phyloP scores from a whole-genome alignment of 495 filamentous ascomycete genomes.

The Aspergillus conjunctus region DNA sequence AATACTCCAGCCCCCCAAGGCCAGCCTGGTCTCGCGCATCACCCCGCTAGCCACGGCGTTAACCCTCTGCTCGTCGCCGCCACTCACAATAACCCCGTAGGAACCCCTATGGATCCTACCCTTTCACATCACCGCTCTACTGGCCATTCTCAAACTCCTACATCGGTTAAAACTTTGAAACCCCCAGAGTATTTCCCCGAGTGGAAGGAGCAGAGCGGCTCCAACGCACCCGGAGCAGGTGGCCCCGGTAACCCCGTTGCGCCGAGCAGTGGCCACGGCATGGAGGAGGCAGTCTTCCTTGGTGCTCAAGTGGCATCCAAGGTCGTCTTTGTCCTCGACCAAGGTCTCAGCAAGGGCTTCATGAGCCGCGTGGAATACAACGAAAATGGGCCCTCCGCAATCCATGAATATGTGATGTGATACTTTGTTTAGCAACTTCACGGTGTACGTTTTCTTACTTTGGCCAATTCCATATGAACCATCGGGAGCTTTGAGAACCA shows the following conservation, averaged over 20 bases:
- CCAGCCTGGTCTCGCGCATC: constrained; percentile 43
- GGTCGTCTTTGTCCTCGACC: constrained; percentile 72
- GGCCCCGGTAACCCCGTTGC: constrained; percentile 29
- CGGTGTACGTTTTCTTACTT: constrained; percentile 9
- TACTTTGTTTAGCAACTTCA: neutral
- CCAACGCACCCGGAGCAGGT: constrained; percentile 42
- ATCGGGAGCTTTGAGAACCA: constrained; percentile 1
- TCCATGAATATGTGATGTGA: constrained; percentile 57
- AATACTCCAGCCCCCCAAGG: constrained; percentile 79
- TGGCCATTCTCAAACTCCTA: constrained; percentile 85
- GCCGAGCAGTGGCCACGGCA: constrained; percentile 38
- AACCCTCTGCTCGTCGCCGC: constrained; percentile 93
- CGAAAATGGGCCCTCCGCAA: constrained; percentile 70
- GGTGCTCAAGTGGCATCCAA: constrained; percentile 78
- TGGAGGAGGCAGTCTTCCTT: constrained; percentile 77
- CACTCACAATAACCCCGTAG: constrained; percentile 66
- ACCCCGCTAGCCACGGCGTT: constrained; percentile 61
- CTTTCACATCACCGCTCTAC: constrained; percentile 60
- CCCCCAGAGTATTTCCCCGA: constrained; percentile 89
- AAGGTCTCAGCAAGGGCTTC: constrained; percentile 69
- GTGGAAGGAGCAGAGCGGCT: constrained; percentile 78
- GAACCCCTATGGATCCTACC: constrained; percentile 38
- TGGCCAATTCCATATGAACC: neutral
- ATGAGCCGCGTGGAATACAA: constrained; percentile 77
- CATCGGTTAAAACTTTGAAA: constrained; percentile 74